Evolutionary conservation across 2,329 filamentous ascomycete genomes (phyloP).

Genomic region (Harringtonia aguacate): DNA sequence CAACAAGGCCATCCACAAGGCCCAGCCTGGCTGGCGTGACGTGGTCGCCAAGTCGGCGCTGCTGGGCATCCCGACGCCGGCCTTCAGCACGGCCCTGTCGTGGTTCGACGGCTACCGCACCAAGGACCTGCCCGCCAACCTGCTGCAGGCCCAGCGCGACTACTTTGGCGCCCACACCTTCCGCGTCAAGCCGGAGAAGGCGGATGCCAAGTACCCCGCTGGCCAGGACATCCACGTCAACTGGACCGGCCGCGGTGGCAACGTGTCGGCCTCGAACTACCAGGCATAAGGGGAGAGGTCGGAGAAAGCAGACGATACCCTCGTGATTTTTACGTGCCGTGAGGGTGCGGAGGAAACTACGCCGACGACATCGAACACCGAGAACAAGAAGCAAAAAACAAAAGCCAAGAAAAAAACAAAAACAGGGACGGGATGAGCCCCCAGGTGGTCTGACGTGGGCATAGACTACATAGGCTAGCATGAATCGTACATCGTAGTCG

Average conservation of each 20-base stretch:
- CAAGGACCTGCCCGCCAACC: conserved; percentile 93
- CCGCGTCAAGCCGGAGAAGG: conserved; percentile 71
- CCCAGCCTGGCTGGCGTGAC: conserved; percentile 85
- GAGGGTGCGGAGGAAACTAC: background rate
- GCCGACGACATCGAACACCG: background rate
- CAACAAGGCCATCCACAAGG: conserved; percentile 97
- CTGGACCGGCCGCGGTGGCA: conserved; percentile 97
- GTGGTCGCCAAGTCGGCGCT: conserved; percentile 85
- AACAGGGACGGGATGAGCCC: too few species aligned
- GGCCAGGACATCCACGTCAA: conserved; percentile 95
- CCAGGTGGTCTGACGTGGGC: too few species aligned
- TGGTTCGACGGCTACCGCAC: conserved; percentile 99
- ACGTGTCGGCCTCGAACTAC: conserved; percentile 96
- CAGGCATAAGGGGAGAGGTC: conserved; percentile 58
- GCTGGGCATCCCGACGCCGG: conserved; percentile 90
- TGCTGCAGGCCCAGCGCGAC: conserved; percentile 97
- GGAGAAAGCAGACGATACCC: background rate
- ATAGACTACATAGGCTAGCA: too few species aligned
- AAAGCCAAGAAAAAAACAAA: too few species aligned
- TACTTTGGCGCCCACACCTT: conserved; percentile 97
- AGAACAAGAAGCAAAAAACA: background rate
- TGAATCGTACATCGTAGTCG: too few species aligned
- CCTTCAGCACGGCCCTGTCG: conserved; percentile 91
- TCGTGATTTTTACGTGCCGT: background rate
- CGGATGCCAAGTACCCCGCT: conserved; percentile 68